These are phyloP conservation scores for Populus tomentosa DNA, from an alignment of 441 rosid species.

Conservation along the genomic window DNA sequence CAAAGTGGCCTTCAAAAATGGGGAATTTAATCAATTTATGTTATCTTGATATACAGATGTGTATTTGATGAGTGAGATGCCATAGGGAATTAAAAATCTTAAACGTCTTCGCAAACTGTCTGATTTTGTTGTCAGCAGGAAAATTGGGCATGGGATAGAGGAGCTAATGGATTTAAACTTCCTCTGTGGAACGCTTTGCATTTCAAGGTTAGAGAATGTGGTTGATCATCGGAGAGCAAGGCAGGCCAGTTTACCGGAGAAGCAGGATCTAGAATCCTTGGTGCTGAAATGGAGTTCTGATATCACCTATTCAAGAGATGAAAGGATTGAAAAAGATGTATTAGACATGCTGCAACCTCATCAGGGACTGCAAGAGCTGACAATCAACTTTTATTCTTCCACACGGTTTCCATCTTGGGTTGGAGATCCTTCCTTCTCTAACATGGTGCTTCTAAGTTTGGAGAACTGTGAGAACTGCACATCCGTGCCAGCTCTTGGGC, in stretches of 20 bases:
- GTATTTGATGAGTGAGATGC: not conserved
- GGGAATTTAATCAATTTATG: constrained; percentile 1
- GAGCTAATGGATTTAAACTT: not conserved
- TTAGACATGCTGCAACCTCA: not conserved
- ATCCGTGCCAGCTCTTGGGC: not conserved
- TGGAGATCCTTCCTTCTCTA: not conserved
- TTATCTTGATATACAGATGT: not conserved
- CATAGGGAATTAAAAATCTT: not conserved
- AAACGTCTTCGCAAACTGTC: not conserved
- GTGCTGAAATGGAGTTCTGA: not conserved
- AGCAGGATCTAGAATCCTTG: not conserved
- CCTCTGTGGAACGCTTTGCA: not conserved
- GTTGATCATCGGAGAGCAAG: not conserved
- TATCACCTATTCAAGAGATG: not conserved
- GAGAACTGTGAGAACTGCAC: not conserved
- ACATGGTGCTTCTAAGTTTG: not conserved
- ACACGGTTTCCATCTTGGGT: not conserved
- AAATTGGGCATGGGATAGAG: not conserved
- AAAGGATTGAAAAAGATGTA: not conserved
- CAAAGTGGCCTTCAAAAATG: not conserved
- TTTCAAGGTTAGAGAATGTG: not conserved
- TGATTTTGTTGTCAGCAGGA: not conserved
- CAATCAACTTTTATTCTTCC: not conserved
- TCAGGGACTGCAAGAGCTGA: not conserved
- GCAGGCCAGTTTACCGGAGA: not conserved